Base-by-base conservation (phyloP, 176 grass and related monocot genomes). In the Aegilops umbellulata region DNA sequence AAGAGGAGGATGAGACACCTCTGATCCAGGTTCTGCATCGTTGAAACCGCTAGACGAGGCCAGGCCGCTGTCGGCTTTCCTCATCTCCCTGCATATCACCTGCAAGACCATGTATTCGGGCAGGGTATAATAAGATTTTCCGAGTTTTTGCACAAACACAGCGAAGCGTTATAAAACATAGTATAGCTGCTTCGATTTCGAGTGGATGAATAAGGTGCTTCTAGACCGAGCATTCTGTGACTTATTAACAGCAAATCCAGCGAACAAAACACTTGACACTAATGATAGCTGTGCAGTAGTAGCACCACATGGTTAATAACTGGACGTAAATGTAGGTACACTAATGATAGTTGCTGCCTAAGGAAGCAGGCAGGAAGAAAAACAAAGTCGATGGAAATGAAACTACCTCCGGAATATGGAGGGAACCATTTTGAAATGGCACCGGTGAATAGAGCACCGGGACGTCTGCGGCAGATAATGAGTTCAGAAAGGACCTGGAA, bases 41-140 rank as follows among this genome's bases (percentile, higher is more conserved):
- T 83, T 64, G 10, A 81, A 88, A 16, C 1, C 83, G 47, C 61
- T 70, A 8, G 82, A 89, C 61, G 68, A 86, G 49, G 73, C 87
- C 53, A 72, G 19, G 5, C 88, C 79, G 26, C 78, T 85, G 80
- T 93, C 88, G 25, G 92, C 97, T 87, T 88, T 94, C 83, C 90
- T 95, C 84, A 94, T 92, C 88, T 99, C 97, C 86, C 88, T 92
- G 70, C 94, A 99, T 89, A 79, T 90, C 51, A 99, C 92, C 94
- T 99, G 85, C 73, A 80, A 34, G 44, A 68, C 22, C 4, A 83
- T 26, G 17, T 22, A 0, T 41, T 60, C 75, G 34, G 12, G 19
- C 57, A 32, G 34, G 51, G 16, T 16, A 49, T 16, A 1, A 49
- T 16, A 1, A 49, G 14, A 49, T 49, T 49, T 49, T 49, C 49